A percentile compares a stretch with the other conserved stretches of the same genome.
phyloP scores from a whole-genome alignment of 2,329 filamentous ascomycete genomes.

The Venturia pyrina region DNA sequence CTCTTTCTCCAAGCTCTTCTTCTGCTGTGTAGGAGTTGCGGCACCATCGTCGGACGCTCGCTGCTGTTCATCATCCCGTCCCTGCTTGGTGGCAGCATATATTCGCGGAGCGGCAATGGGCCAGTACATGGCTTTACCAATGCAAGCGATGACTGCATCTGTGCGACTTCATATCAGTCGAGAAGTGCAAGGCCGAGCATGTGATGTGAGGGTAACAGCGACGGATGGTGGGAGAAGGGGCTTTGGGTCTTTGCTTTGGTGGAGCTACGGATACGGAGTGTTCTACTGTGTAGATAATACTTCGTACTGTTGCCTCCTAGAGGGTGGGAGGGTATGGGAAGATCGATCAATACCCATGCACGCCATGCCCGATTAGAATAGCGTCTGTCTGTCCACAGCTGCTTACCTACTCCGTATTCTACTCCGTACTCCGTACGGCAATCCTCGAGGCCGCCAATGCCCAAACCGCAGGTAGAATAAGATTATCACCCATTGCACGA shows the following conservation, averaged over 20 bases:
- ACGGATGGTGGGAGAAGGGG: neutral
- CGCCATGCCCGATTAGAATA: neutral
- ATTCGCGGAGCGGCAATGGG: slow-evolving; percentile 75
- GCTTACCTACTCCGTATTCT: no score
- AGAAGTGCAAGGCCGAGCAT: neutral
- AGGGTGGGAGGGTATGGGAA: no score
- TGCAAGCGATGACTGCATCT: slow-evolving; percentile 15
- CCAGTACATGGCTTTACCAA: slow-evolving; percentile 64
- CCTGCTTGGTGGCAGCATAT: slow-evolving; percentile 66
- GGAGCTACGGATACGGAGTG: no score
- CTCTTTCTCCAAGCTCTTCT: neutral
- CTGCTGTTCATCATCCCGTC: slow-evolving; percentile 18
- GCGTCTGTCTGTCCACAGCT: neutral
- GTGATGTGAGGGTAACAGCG: neutral
- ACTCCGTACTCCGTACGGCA: no score
- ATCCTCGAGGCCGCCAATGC: neutral
- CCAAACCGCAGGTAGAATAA: no score
- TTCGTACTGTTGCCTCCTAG: no score
- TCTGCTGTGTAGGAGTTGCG: neutral
- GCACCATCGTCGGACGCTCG: slow-evolving; percentile 5
- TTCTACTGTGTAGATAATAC: no score
- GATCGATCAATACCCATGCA: no score
- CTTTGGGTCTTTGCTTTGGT: neutral
- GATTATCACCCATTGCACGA: no score
- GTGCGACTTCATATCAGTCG: slow-evolving; percentile 16